phyloP scores from a whole-genome alignment of 768 basidiomycete genomes.

The Stropharia rugosoannulata region DNA sequence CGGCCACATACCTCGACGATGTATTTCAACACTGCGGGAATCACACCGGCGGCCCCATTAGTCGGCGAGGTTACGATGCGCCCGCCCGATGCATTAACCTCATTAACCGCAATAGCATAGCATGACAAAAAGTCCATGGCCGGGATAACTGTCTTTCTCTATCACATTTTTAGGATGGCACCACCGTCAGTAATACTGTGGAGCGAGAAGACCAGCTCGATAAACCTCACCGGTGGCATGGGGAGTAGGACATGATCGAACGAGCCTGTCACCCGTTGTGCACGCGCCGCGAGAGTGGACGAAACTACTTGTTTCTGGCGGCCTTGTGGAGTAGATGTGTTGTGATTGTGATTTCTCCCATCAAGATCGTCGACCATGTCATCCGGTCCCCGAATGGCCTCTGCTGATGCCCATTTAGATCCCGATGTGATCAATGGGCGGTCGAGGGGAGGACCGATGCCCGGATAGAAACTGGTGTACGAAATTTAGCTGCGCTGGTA shows the following conservation, averaged over 20 bases:
- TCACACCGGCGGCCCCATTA: slow-evolving; percentile 92
- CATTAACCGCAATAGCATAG: slow-evolving; percentile 94
- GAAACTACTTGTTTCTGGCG: background rate
- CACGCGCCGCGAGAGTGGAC: slow-evolving; percentile 20
- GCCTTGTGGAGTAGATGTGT: background rate
- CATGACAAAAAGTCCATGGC: slow-evolving; percentile 93
- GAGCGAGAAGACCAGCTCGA: background rate
- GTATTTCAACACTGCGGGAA: slow-evolving; percentile 90
- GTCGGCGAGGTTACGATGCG: slow-evolving; percentile 95
- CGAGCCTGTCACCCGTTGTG: slow-evolving; percentile 61
- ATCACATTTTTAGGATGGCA: background rate
- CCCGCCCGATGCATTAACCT: slow-evolving; percentile 91
- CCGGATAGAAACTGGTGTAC: slow-evolving; percentile 45
- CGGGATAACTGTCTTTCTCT: slow-evolving; percentile 87
- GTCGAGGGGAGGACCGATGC: slow-evolving; percentile 28
- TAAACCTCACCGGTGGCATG: slow-evolving; percentile 68
- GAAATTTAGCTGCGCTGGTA: background rate
- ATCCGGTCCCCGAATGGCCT: slow-evolving; percentile 16
- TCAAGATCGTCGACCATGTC: slow-evolving; percentile 4
- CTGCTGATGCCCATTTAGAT: slow-evolving; percentile 18
- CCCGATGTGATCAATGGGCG: slow-evolving; percentile 11
- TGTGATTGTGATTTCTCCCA: background rate
- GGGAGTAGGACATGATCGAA: slow-evolving; percentile 80
- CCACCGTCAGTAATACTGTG: background rate
- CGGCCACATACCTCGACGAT: slow-evolving; percentile 62